phyloP scores from a whole-genome alignment of 1,284 basidiomycete genomes.

The Tremellales sp. region DNA sequence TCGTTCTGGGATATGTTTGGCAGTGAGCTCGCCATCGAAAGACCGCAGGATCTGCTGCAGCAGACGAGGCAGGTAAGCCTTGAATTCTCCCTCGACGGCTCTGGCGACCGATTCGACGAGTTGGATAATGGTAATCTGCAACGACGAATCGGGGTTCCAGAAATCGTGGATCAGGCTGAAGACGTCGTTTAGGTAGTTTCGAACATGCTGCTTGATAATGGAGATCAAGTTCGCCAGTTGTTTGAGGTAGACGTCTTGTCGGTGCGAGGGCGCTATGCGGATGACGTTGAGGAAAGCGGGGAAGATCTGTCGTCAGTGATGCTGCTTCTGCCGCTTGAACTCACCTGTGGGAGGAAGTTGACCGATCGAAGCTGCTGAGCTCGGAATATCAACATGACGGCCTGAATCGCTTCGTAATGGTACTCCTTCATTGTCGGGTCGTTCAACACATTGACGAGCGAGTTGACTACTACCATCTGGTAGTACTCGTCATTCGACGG shows the following conservation, averaged over 20 bases:
- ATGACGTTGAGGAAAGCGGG: constrained; percentile 93
- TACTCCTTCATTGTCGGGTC: constrained; percentile 80
- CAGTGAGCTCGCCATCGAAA: constrained; percentile 73
- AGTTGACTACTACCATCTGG: constrained; percentile 91
- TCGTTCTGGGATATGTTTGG: constrained; percentile 58
- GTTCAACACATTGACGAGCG: constrained; percentile 81
- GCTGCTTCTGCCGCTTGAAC: constrained; percentile 11
- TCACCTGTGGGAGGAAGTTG: constrained; percentile 85
- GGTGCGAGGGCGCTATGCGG: constrained; percentile 66
- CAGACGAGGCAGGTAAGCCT: constrained; percentile 90
- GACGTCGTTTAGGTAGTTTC: constrained; percentile 81
- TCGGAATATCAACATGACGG: constrained; percentile 99
- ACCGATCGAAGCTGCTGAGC: constrained; percentile 97
- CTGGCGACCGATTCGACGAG: constrained; percentile 93
- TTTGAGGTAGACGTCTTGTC: constrained; percentile 93
- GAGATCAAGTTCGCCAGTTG: constrained; percentile 93
- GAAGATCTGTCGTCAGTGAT: constrained; percentile 66
- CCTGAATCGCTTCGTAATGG: constrained; percentile 93
- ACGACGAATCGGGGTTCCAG: constrained; percentile 73
- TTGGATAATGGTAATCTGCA: constrained; percentile 90
- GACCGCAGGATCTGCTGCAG: constrained; percentile 83
- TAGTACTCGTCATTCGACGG: constrained; percentile 88
- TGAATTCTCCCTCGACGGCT: constrained; percentile 95
- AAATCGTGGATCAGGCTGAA: constrained; percentile 79
- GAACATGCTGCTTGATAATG: constrained; percentile 97